A percentile compares a stretch with the other conserved stretches of the same genome.
phyloP scores from a whole-genome alignment of 805 yeast genomes.

The Wickerhamomyces alni region DNA sequence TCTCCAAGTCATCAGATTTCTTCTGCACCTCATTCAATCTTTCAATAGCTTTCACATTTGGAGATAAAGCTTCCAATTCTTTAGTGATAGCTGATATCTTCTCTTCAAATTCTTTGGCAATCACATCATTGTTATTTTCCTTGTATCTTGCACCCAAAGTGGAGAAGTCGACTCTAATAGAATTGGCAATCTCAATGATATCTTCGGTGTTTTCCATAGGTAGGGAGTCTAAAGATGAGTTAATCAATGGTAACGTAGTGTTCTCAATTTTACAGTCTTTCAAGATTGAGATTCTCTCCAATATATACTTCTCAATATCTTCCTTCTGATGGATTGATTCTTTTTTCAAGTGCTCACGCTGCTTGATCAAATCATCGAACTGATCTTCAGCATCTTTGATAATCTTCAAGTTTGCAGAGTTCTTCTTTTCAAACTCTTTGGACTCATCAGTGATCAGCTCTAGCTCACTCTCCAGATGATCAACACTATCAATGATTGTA shows the following conservation, averaged over 20 bases:
- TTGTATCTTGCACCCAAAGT: conserved; percentile 37
- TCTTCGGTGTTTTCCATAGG: conserved; percentile 49
- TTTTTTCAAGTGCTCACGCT: conserved; percentile 26
- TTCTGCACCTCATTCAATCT: conserved; percentile 64
- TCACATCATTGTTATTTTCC: conserved; percentile 26
- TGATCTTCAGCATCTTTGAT: conserved; percentile 44
- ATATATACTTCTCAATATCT: conserved; percentile 42
- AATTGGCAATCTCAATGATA: conserved; percentile 34
- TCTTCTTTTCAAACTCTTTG: conserved; percentile 26
- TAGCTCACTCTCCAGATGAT: conserved; percentile 34
- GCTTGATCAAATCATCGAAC: conserved; percentile 29
- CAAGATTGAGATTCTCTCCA: conserved; percentile 53
- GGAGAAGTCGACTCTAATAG: conserved; percentile 50
- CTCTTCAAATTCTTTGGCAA: conserved; percentile 29
- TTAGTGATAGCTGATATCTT: conserved; percentile 32
- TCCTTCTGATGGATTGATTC: conserved; percentile 41
- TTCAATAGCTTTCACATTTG: conserved; percentile 78
- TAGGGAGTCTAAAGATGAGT: conserved; percentile 54
- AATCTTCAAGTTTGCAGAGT: conserved; percentile 25
- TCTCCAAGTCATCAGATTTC: conserved; percentile 53
- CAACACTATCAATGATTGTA: conserved; percentile 27
- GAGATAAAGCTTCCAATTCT: conserved; percentile 42
- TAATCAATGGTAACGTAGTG: conserved; percentile 53
- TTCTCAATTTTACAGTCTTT: conserved; percentile 73
- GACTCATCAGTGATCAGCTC: conserved; percentile 32